Percentiles rank a stretch among this genome's conserved stretches.
phyloP scores from a whole-genome alignment of 78 protist genomes.

The Cavenderia fasciculata region DNA sequence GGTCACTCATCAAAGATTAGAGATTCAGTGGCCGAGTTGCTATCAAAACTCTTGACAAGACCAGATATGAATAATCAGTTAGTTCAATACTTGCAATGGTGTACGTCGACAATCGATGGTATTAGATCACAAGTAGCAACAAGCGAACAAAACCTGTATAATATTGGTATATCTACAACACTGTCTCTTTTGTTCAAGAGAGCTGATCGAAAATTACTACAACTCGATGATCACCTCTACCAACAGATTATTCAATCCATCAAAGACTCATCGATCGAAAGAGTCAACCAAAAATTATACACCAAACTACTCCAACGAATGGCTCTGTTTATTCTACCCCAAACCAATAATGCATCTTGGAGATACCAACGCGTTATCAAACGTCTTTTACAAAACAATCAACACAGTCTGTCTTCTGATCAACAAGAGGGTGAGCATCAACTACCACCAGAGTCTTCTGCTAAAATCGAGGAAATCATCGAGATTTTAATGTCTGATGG shows the following conservation, averaged over 20 bases:
- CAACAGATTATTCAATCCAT: neutral
- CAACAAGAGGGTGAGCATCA: neutral
- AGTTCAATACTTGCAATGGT: constrained; percentile 43
- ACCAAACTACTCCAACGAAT: constrained; percentile 91
- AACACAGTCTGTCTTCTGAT: neutral
- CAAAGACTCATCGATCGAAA: neutral
- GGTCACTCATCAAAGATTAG: neutral
- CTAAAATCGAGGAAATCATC: constrained; percentile 59
- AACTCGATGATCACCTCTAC: neutral
- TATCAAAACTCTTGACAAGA: constrained; percentile 53
- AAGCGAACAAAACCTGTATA: neutral
- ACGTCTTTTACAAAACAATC: constrained; percentile 13
- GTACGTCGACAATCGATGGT: neutral
- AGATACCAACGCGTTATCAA: constrained; percentile 80
- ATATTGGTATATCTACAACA: constrained; percentile 64
- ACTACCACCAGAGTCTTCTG: constrained; percentile 14
- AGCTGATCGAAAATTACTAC: constrained; percentile 86
- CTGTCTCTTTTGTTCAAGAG: constrained; percentile 80
- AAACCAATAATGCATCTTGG: constrained; percentile 91
- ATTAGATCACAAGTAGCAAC: neutral
- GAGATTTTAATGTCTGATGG: constrained; percentile 38
- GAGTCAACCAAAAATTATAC: constrained; percentile 41
- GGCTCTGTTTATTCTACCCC: constrained; percentile 86
- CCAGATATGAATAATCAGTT: constrained; percentile 80
- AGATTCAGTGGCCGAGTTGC: constrained; percentile 34